Conservation (phyloP, 352 stramenopile genomes). For the Pythium sp. region DNA sequence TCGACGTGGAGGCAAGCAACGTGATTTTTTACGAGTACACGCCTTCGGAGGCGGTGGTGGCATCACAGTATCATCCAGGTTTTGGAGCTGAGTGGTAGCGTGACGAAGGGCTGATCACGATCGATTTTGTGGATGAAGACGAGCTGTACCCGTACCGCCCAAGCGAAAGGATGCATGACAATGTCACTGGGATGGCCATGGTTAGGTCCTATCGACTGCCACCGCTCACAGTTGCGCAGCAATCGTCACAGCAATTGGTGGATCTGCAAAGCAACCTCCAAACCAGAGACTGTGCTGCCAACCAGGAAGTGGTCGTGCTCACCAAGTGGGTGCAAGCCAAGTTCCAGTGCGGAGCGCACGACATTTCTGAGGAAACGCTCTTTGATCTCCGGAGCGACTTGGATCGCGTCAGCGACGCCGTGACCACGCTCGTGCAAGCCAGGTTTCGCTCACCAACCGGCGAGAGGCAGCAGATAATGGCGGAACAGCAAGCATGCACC, state of each 20-base stretch:
- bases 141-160: slow-evolving; percentile 12
- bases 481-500: too few species aligned
- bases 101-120: slow-evolving; percentile 7
- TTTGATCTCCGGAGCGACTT: not conserved
- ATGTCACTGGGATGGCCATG: not conserved
- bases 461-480: too few species aligned
- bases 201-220: not conserved
- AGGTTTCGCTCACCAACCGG: not conserved
- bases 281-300: not conserved
- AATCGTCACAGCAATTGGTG: too few species aligned
- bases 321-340: slow-evolving; percentile 31
- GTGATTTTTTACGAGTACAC: slow-evolving; percentile 13
- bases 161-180: not conserved
- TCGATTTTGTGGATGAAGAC: slow-evolving; percentile 16
- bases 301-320: slow-evolving; percentile 24
- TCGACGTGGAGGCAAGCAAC: slow-evolving; percentile 9
- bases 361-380: not conserved
- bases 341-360: slow-evolving; percentile 9
- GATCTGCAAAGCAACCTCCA: too few species aligned
- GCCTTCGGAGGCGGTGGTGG: too few species aligned
- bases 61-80: not conserved
- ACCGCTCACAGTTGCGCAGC: not conserved
- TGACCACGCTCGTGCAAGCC: not conserved
- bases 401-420: not conserved
- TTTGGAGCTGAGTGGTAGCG: not conserved